Evolutionary conservation across 495 filamentous ascomycete genomes (phyloP), one percentile per base, ranked within the genome.

Genomic region (Jackrogersella minutella): DNA sequence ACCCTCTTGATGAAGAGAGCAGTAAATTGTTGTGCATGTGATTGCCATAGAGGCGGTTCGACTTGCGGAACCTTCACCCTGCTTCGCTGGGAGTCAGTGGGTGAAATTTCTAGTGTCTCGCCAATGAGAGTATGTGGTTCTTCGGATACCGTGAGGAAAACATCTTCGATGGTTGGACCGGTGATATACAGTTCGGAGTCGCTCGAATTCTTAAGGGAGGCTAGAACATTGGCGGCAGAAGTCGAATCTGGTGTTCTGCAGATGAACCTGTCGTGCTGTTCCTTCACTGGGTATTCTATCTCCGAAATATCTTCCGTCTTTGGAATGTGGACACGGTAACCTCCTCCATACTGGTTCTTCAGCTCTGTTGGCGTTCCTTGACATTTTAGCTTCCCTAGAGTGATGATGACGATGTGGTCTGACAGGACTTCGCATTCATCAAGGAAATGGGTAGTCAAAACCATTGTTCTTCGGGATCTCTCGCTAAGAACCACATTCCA

Each of bases 401-500:
- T 87, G 14, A 90, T 74, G 34, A 90, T 88, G 0, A 85, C 86
- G 53, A 90, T 88, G 26, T 88, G 82, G 71, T 90, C 87, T 9
- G 87, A 84, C 3, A 90, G 68, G 4, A 89, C 74, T 62, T 88
- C 87, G 0, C 85, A 86, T 69, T 90, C 87, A 54, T 89, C 87
- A 21, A 90, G 76, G 69, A 88, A 90, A 68, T 90, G 90, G 0
- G 90, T 92, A 0, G 90, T 92, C 26, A 92, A 70, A 2, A 93
- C 79, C 55, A 91, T 87, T 0, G 89, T 89, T 58, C 90, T 74
- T 26, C 74, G 77, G 6, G 90, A 87, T 66, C 90, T 79, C 58
- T 89, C 90, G 3, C 84, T 84, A 8, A 91, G 75, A 3, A 93
- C 72, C 41, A 93, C 92, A 63, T 91, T 86, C 90, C 90, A 93